Conservation (phyloP, 768 basidiomycete genomes). For the Galerina marginata region DNA sequence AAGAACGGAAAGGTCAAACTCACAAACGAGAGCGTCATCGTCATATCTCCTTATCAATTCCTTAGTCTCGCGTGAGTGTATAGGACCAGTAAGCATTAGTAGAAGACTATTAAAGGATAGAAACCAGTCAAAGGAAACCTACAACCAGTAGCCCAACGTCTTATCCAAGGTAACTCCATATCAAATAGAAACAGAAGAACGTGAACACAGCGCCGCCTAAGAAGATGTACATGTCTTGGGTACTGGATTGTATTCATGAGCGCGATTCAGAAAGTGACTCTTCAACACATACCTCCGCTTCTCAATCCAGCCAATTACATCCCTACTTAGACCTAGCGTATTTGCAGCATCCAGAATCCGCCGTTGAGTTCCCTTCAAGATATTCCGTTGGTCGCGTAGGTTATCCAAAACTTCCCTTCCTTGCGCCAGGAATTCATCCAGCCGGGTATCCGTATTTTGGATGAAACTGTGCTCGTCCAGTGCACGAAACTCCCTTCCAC, state of each 20-base stretch:
- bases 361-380: slow-evolving; percentile 94
- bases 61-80: not conserved
- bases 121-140: slow-evolving; percentile 17
- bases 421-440: slow-evolving; percentile 93
- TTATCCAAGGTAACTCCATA: slow-evolving; percentile 88
- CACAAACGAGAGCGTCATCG: no score
- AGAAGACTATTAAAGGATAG: slow-evolving; percentile 18
- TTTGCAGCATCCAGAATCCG: slow-evolving; percentile 90
- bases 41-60: no score
- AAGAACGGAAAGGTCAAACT: no score
- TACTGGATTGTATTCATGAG: slow-evolving; percentile 50
- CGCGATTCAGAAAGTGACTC: not conserved
- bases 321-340: slow-evolving; percentile 89
- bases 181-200: slow-evolving; percentile 91
- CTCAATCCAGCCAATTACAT: slow-evolving; percentile 98
- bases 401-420: slow-evolving; percentile 92
- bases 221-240: slow-evolving; percentile 96
- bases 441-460: slow-evolving; percentile 75
- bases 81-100: slow-evolving; percentile 18
- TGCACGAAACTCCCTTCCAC: slow-evolving; percentile 75
- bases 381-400: slow-evolving; percentile 88
- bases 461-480: slow-evolving; percentile 90
- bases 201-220: slow-evolving; percentile 84
- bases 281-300: slow-evolving; percentile 75
- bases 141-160: not conserved